Evolutionary conservation across 2,329 filamentous ascomycete genomes (phyloP).

Genomic region (Aureobasidium mangrovei): DNA sequence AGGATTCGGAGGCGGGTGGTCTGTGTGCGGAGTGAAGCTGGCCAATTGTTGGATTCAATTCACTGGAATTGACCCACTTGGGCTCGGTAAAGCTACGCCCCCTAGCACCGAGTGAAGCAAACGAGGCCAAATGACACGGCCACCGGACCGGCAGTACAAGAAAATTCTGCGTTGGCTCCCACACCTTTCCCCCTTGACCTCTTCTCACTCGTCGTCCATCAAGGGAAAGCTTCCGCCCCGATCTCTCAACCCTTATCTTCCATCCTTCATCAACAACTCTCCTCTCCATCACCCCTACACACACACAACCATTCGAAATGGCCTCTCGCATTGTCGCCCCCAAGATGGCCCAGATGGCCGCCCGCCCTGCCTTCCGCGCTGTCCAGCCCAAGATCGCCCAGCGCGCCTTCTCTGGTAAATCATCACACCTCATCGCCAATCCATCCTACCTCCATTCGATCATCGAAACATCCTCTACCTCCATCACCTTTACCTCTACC

Average conservation of each 20-base stretch:
- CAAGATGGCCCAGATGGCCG: slow-evolving; percentile 64
- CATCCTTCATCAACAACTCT: slow-evolving; percentile 27
- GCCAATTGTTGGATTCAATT: slow-evolving; percentile 9
- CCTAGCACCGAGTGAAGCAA: slow-evolving; percentile 9
- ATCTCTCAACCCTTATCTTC: slow-evolving; percentile 18
- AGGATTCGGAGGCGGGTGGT: slow-evolving; percentile 11
- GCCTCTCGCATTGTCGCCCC: slow-evolving; percentile 70
- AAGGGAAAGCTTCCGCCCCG: slow-evolving; percentile 17
- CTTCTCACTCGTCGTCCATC: slow-evolving; percentile 15
- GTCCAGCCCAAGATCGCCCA: slow-evolving; percentile 40
- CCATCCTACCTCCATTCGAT: slow-evolving; percentile 32
- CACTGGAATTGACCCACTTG: slow-evolving; percentile 6
- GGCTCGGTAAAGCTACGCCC: slow-evolving; percentile 11
- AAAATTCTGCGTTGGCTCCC: slow-evolving; percentile 15
- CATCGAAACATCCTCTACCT: slow-evolving; percentile 6
- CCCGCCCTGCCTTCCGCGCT: slow-evolving; percentile 64
- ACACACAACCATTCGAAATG: slow-evolving; percentile 58
- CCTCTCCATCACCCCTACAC: slow-evolving; percentile 31
- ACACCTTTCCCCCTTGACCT: slow-evolving; percentile 14
- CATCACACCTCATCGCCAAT: slow-evolving; percentile 13
- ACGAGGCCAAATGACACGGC: slow-evolving; percentile 14
- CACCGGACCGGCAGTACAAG: slow-evolving; percentile 13
- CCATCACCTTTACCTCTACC: slow-evolving; percentile 3
- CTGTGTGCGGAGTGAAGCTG: slow-evolving; percentile 1
- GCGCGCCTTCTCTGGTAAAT: slow-evolving; percentile 68